A percentile compares a stretch with the other conserved stretches of the same genome.
Evolutionary conservation across 345 rosid genomes (phyloP).

Genomic region (Gossypium bickii): DNA sequence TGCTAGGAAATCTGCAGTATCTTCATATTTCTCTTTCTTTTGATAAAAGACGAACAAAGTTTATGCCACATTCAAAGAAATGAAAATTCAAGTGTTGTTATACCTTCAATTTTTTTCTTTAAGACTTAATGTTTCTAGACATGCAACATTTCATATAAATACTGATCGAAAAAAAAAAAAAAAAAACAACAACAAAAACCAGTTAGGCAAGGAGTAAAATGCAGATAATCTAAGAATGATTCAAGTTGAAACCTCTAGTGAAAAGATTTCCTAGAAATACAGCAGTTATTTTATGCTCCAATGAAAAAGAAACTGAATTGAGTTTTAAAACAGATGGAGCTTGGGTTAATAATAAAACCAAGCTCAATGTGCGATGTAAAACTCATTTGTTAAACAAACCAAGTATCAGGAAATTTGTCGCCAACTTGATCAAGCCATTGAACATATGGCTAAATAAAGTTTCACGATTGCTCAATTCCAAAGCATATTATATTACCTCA

Average conservation of each 20-base stretch:
- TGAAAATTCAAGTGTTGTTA: not conserved
- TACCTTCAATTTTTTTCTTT: not conserved
- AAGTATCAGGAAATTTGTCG: not conserved
- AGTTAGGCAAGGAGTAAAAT: not conserved
- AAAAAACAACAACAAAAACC: not conserved
- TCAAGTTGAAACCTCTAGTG: not conserved
- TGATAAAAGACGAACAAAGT: not conserved
- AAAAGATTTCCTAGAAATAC: conserved; percentile 1
- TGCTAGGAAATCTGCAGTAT: not conserved
- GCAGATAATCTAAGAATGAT: not conserved
- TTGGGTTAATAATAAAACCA: not conserved
- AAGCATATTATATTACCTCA: not conserved
- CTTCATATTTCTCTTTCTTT: conserved; percentile 4
- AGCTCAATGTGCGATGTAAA: not conserved
- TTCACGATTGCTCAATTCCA: not conserved
- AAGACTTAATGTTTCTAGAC: not conserved
- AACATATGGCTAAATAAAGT: not conserved
- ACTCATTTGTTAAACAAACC: not conserved
- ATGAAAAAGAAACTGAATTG: not conserved
- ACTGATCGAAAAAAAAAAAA: not conserved
- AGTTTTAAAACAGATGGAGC: not conserved
- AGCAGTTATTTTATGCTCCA: not conserved
- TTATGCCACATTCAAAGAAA: not conserved
- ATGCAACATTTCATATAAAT: not conserved
- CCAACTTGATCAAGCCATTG: not conserved